phyloP scores from a whole-genome alignment of 805 yeast species.

The Candida maesae region DNA sequence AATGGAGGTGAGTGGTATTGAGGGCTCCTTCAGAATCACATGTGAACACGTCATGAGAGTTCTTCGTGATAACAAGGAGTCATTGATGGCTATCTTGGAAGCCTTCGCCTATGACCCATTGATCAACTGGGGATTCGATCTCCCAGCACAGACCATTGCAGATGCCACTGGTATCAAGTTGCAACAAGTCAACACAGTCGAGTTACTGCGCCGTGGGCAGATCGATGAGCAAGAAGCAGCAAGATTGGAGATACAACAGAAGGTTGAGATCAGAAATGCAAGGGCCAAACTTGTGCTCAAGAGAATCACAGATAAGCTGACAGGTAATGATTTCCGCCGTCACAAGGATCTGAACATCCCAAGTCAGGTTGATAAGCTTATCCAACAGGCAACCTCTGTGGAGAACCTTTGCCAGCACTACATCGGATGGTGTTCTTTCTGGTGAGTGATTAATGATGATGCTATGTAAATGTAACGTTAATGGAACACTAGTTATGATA shows the following conservation, averaged over 20 bases:
- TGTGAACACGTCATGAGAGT: slow-evolving; percentile 98
- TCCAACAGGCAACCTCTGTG: slow-evolving; percentile 94
- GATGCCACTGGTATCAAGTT: slow-evolving; percentile 70
- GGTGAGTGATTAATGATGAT: slow-evolving; percentile 56
- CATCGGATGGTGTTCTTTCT: slow-evolving; percentile 99
- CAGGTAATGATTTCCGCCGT: slow-evolving; percentile 88
- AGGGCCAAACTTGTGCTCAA: slow-evolving; percentile 87
- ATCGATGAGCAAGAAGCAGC: slow-evolving; percentile 76
- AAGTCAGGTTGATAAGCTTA: slow-evolving; percentile 87
- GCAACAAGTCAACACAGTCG: slow-evolving; percentile 66
- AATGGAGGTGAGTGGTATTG: slow-evolving; percentile 98
- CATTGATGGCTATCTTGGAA: slow-evolving; percentile 95
- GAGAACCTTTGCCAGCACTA: slow-evolving; percentile 96
- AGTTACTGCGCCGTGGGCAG: slow-evolving; percentile 64
- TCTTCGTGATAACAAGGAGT: slow-evolving; percentile 88
- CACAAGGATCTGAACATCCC: slow-evolving; percentile 71
- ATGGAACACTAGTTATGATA: not conserved
- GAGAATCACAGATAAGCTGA: slow-evolving; percentile 86
- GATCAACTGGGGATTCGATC: slow-evolving; percentile 97
- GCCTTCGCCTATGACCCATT: slow-evolving; percentile 98
- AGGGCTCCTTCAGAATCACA: slow-evolving; percentile 94
- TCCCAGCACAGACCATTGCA: slow-evolving; percentile 75
- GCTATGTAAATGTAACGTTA: not conserved
- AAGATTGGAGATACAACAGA: slow-evolving; percentile 63
- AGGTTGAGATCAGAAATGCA: slow-evolving; percentile 73